Base-by-base conservation (phyloP, 257 asterid genomes). In the Salvia miltiorrhiza region DNA sequence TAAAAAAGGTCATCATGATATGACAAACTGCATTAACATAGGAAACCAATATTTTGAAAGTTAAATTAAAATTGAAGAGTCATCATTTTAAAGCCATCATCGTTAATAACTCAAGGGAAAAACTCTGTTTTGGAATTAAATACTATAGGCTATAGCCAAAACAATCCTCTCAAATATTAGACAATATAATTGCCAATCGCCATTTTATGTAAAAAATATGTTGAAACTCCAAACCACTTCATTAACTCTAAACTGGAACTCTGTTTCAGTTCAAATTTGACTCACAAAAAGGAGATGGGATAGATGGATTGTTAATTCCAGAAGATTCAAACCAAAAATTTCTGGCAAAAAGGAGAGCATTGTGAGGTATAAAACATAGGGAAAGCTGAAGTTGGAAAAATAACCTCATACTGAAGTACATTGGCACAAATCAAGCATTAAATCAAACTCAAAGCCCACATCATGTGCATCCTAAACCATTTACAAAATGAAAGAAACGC, bases 1-100 rank as follows among this genome's bases (percentile, higher is more conserved):
- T n/a, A 56, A 24, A 19, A 63, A 32, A 11, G 73, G 17, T 75
- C 45, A 72, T 11, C 67, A 69, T 65, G 23, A 62, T 12, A 40
- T 20, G 43, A 48, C 5, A 70, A 61, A 26, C 41, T 24, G 59
- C 33, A 16, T 37, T n/a, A 37, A 21, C 23, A 24, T 8, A 63
- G n/a, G 40, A 66, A 48, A 57, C 49, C 45, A 45, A 73, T 14
- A 52, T 23, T 57, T n/a, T 13, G n/a, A 20, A 10, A 45, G n/a
- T 33, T 21, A 45, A 28, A 40, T 20, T 4, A 52, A 49, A 52
- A 28, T 52, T 13, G 4, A 58, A 16, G 52, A 45, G 43, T 55
- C 24, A 43, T 3, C 14, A 13, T 7, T 63, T 43, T 14, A 1
- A 28, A 28, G 24, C 11, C 49, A 20, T 44, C 35, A 28, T 43